Percentiles rank a stretch among this genome's conserved stretches.
Conservation (phyloP, 1,139 yeast species). For the Lodderomyces parapsilosis region DNA sequence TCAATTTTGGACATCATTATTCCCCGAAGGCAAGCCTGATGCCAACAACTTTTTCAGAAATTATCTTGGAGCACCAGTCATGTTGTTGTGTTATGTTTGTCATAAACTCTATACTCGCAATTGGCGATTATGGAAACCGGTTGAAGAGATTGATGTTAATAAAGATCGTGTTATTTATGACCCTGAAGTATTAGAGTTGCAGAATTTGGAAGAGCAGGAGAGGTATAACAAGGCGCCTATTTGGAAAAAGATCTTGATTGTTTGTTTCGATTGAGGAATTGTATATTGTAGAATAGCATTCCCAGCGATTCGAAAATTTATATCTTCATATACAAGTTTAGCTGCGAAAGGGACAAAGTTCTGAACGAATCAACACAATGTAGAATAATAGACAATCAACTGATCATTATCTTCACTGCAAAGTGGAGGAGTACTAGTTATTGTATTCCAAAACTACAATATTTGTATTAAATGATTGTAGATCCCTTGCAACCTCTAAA, state of each 20-base stretch:
- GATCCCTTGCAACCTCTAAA: too few species aligned
- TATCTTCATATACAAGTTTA: too few species aligned
- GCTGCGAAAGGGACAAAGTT: too few species aligned
- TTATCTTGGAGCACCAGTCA: slow-evolving; percentile 33
- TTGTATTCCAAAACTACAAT: too few species aligned
- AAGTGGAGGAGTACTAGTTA: too few species aligned
- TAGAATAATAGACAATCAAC: too few species aligned
- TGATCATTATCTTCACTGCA: too few species aligned
- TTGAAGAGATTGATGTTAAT: slow-evolving; percentile 39
- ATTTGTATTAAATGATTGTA: too few species aligned
- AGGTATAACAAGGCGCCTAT: slow-evolving; percentile 23
- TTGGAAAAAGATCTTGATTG: slow-evolving; percentile 22
- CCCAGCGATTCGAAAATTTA: too few species aligned
- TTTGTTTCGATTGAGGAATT: slow-evolving; percentile 22
- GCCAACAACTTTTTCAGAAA: slow-evolving; percentile 31
- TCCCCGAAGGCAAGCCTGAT: slow-evolving; percentile 31
- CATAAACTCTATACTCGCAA: slow-evolving; percentile 30
- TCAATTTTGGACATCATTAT: slow-evolving; percentile 43
- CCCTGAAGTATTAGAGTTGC: slow-evolving; percentile 36
- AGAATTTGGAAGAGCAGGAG: slow-evolving; percentile 32
- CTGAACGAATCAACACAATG: too few species aligned
- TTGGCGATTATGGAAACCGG: slow-evolving; percentile 27
- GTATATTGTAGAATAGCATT: too few species aligned
- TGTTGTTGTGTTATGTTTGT: slow-evolving; percentile 28
- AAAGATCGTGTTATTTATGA: slow-evolving; percentile 43